Evolutionary conservation across 352 stramenopile genomes (phyloP), one percentile per base, ranked within the genome.

Genomic region (Bremia lactucae): DNA sequence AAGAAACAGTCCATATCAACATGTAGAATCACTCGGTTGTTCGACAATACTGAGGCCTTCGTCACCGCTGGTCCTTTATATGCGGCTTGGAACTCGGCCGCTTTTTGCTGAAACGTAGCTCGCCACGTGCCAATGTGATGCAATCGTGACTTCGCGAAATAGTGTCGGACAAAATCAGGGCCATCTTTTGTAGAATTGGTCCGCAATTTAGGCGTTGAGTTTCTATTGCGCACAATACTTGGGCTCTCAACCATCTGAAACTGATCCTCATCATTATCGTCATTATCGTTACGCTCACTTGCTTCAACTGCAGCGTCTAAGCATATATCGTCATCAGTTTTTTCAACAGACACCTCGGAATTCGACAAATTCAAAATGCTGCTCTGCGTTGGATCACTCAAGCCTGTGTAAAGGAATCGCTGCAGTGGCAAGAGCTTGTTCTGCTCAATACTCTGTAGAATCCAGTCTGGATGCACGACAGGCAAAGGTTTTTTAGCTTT

Each of bases 1-100:
- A 98, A 98, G 67, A 98, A 98, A 45, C 86, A 97, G 62, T 98
- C 94, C 93, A 98, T 97, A 59, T 98, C 94, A 0, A 98, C 79
- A 41, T 98, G 93, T 37, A 98, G 60, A 29, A 98, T 89, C 29
- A 94, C 89, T 0, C 87, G 77, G 13, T 84, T 44, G 15, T 21
- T 61, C 0, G 68, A 81, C 6, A 46, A 59, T 6, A 53, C 16
- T 0, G 59, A 11, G 8, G 58, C 70, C 36, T 63, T 65, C 9
- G 20, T 41, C 22, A 88, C 59, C 0, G 35, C 33, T 11, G 40
- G 31, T 3, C 78, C 74, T 42, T 62, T 70, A 47, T 87, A 87
- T 11, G 82, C 75, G 5, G 63, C 49, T 23, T 69, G 59, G 25
- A 90, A 87, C 26, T 83, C 69, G 3, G 23, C 42, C 3, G 68